A percentile compares a stretch with the other conserved stretches of the same genome.
phyloP scores from a whole-genome alignment of 352 stramenopile species.

The Phytophthora parvispora region DNA sequence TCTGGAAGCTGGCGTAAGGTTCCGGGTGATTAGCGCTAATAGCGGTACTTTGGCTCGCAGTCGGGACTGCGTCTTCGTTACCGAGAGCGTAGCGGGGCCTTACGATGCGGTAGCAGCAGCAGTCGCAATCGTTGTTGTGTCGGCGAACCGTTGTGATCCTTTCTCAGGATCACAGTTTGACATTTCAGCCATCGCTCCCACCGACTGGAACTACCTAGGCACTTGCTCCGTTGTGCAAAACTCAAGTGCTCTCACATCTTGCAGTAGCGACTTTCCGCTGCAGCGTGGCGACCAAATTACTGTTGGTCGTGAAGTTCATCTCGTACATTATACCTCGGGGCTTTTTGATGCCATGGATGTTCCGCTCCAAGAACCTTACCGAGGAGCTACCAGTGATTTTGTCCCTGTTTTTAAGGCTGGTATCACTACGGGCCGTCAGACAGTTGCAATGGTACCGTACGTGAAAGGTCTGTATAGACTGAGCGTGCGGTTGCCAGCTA shows the following conservation, averaged over 20 bases:
- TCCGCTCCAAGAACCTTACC: slow-evolving; percentile 77
- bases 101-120: slow-evolving; percentile 28
- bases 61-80: slow-evolving; percentile 81
- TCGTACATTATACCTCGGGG: slow-evolving; percentile 62
- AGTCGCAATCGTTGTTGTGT: slow-evolving; percentile 54
- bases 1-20: slow-evolving; percentile 64
- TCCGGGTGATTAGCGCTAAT: slow-evolving; percentile 76
- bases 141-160: slow-evolving; percentile 62
- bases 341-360: slow-evolving; percentile 68
- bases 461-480: slow-evolving; percentile 93
- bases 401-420: slow-evolving; percentile 80
- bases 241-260: slow-evolving; percentile 43
- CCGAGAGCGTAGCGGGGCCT: slow-evolving; percentile 44
- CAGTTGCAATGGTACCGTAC: slow-evolving; percentile 89
- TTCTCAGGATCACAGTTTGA: slow-evolving; percentile 54
- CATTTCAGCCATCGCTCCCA: slow-evolving; percentile 65
- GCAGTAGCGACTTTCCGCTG: slow-evolving; percentile 66
- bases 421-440: slow-evolving; percentile 77
- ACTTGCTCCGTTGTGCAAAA: slow-evolving; percentile 58
- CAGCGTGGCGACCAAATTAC: slow-evolving; percentile 85
- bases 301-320: slow-evolving; percentile 81
- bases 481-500: slow-evolving; percentile 77
- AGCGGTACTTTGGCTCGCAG: slow-evolving; percentile 55
- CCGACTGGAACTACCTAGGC: slow-evolving; percentile 77
- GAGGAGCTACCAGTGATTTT: slow-evolving; percentile 57